phyloP scores from a whole-genome alignment of 1,284 basidiomycete genomes.

The Boletellus sp. region DNA sequence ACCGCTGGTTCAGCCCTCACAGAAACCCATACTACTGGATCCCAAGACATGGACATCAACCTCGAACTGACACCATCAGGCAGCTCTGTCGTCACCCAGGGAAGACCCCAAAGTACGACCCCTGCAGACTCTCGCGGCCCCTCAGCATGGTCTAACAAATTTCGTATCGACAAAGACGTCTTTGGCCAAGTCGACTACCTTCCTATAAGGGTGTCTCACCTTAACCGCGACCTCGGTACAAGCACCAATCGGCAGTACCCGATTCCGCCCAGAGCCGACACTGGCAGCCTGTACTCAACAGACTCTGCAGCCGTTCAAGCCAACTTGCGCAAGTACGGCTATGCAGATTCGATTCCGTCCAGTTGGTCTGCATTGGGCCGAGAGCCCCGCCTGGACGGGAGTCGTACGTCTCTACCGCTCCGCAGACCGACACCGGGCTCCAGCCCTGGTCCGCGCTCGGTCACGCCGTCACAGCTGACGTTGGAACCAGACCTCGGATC shows the following conservation, averaged over 20 bases:
- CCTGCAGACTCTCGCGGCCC: not conserved
- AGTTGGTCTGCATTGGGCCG: constrained; percentile 20
- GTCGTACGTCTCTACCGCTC: constrained; percentile 4
- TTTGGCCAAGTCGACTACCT: not conserved
- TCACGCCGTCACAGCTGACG: constrained; percentile 10
- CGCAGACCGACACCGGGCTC: constrained; percentile 2
- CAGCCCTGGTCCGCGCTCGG: constrained; percentile 4
- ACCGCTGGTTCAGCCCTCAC: not conserved
- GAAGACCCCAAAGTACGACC: not conserved
- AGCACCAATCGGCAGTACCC: constrained; percentile 1
- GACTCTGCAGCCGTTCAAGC: constrained; percentile 20
- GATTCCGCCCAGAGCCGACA: constrained; percentile 11
- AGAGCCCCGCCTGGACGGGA: constrained; percentile 17
- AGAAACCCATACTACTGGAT: not conserved
- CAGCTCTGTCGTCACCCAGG: not conserved
- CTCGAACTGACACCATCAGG: not conserved
- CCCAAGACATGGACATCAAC: constrained; percentile 1
- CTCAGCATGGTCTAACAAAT: not conserved
- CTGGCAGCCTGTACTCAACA: constrained; percentile 30
- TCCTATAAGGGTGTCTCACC: constrained; percentile 5
- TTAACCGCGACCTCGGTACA: constrained; percentile 3
- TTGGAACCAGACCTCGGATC: constrained; percentile 7
- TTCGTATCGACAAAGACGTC: not conserved
- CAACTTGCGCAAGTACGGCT: constrained; percentile 27
- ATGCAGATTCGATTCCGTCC: constrained; percentile 21